phyloP scores from a whole-genome alignment of 257 asterid genomes.

The Scutellaria galericulata region DNA sequence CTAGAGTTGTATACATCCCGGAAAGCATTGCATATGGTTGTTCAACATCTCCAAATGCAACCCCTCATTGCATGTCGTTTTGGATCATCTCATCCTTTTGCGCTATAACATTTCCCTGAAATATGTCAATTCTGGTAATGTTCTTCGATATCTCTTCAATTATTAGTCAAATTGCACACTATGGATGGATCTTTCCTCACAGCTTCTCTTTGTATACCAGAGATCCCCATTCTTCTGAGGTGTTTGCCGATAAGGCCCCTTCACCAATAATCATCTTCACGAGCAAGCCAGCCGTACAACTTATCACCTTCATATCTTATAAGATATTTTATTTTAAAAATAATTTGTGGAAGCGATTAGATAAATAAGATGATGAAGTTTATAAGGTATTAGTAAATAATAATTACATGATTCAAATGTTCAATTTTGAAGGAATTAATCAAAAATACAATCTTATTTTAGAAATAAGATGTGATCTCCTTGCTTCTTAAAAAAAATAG shows the following conservation, averaged over 20 bases:
- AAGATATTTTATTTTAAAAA: no score
- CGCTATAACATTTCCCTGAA: conserved; percentile 48
- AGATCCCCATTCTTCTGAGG: conserved; percentile 75
- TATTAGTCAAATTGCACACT: conserved; percentile 52
- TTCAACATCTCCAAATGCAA: no score
- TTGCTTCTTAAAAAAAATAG: no score
- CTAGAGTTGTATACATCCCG: no score
- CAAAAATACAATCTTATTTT: no score
- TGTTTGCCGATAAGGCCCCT: conserved; percentile 61
- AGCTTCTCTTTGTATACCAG: conserved; percentile 61
- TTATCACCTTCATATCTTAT: conserved; percentile 49
- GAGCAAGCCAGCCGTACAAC: conserved; percentile 87
- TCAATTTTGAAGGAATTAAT: no score
- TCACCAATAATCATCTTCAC: conserved; percentile 61
- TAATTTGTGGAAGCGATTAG: no score
- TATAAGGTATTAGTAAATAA: no score
- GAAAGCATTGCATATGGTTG: no score
- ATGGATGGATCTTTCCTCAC: conserved; percentile 57
- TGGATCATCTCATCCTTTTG: conserved; percentile 68
- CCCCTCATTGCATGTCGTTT: neutral
- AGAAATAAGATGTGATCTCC: no score
- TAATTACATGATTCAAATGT: no score
- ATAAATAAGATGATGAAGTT: no score
- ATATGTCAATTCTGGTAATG: conserved; percentile 63
- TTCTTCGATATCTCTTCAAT: conserved; percentile 57